Percentiles rank a stretch among this genome's conserved stretches.
These are phyloP conservation scores for Termitomyces titanicus DNA, from an alignment of 768 basidiomycete species.

Conservation along the genomic window DNA sequence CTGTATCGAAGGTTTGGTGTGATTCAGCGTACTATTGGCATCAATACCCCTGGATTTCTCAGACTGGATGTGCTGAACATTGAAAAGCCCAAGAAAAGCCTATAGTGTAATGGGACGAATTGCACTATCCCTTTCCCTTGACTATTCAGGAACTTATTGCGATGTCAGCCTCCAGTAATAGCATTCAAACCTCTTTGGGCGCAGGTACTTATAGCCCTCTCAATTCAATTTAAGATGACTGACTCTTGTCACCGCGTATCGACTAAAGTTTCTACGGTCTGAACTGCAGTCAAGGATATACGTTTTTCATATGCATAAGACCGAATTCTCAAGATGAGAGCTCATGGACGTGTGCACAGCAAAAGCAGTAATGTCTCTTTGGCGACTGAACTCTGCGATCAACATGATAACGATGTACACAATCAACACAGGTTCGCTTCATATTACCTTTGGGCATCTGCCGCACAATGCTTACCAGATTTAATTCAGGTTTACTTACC, in stretches of 20 bases:
- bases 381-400: slow-evolving; percentile 24
- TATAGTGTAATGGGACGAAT: too few species aligned
- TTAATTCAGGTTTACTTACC: slow-evolving; percentile 8
- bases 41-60: too few species aligned
- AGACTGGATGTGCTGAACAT: too few species aligned
- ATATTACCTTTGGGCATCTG: background rate
- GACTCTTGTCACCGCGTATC: background rate
- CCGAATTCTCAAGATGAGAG: slow-evolving; percentile 17
- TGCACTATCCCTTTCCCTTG: background rate
- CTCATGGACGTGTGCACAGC: background rate
- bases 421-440: slow-evolving; percentile 31
- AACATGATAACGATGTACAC: slow-evolving; percentile 28
- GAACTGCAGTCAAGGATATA: background rate
- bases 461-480: background rate
- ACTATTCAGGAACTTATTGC: background rate
- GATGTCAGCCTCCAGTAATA: background rate
- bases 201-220: background rate
- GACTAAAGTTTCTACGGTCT: background rate
- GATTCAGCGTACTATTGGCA: too few species aligned
- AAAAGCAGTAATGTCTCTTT: background rate
- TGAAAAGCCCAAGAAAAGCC: too few species aligned
- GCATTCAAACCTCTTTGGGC: background rate
- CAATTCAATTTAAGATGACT: background rate
- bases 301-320: slow-evolving; percentile 12
- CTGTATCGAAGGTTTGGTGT: too few species aligned